Evolutionary conservation across 768 basidiomycete species (phyloP).

Genomic region (Lentinula sp.): DNA sequence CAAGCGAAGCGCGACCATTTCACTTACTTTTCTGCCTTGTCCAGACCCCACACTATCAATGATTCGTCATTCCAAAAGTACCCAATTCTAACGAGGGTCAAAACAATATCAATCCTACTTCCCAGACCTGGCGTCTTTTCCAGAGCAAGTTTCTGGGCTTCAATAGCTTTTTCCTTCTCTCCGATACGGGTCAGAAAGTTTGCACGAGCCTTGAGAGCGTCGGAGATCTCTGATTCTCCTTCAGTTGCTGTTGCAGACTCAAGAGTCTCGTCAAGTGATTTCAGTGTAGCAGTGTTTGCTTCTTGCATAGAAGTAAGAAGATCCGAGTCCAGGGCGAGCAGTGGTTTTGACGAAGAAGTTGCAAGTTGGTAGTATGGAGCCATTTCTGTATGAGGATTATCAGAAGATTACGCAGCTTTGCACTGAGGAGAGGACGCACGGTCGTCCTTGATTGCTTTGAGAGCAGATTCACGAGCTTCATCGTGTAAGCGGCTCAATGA

Average conservation of each 20-base stretch:
- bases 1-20: neutral
- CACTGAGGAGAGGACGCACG: conserved; percentile 39
- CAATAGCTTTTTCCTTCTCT: conserved; percentile 85
- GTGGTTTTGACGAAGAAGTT: conserved; percentile 39
- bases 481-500: conserved; percentile 60
- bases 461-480: conserved; percentile 54
- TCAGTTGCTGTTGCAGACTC: conserved; percentile 86
- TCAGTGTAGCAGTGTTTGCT: conserved; percentile 67
- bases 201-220: conserved; percentile 78
- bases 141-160: conserved; percentile 77
- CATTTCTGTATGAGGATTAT: conserved; percentile 59
- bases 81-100: conserved; percentile 84
- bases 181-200: conserved; percentile 86
- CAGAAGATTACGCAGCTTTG: neutral
- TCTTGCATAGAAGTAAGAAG: conserved; percentile 58
- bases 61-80: conserved; percentile 83
- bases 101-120: conserved; percentile 86
- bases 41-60: conserved; percentile 65
- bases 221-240: conserved; percentile 91
- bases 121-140: conserved; percentile 92
- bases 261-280: conserved; percentile 69
- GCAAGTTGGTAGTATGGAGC: conserved; percentile 71
- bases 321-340: conserved; percentile 41
- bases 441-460: conserved; percentile 75
- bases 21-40: conserved; percentile 75